Evolutionary conservation across 306 rosid species (phyloP).

Genomic region (Hippophae tibetana): DNA sequence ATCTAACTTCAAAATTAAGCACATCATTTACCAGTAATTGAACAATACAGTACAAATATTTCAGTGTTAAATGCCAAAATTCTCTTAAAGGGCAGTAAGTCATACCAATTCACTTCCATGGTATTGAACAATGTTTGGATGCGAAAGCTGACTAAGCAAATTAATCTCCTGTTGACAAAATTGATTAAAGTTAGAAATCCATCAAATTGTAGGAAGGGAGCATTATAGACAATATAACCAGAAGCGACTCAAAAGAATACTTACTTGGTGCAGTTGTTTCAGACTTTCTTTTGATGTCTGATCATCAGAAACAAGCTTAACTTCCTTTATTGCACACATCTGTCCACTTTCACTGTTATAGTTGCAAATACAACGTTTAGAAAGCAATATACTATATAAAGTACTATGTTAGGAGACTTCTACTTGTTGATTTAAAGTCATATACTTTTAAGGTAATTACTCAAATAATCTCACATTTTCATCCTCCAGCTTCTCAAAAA

Average conservation of each 20-base stretch:
- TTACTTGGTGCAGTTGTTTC: conserved; percentile 90
- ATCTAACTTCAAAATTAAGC: background rate
- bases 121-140: conserved; percentile 89
- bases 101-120: conserved; percentile 92
- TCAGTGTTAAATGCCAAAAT: background rate
- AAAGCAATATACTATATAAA: background rate
- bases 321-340: conserved; percentile 99
- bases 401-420: no score
- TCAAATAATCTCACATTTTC: no score
- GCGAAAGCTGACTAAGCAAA: conserved; percentile 75
- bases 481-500: no score
- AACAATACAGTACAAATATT: no score
- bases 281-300: conserved; percentile 80
- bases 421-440: no score
- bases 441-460: no score
- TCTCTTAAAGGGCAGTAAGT: background rate
- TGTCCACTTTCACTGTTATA: conserved; percentile 82
- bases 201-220: conserved; percentile 8
- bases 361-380: conserved; percentile 32
- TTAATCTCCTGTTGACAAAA: conserved; percentile 70
- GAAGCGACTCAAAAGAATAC: background rate
- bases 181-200: conserved; percentile 11
- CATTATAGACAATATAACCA: background rate
- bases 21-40: conserved; percentile 1
- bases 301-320: conserved; percentile 73